Base-by-base conservation (phyloP, 1,139 yeast species). In the Petasospora rhodanensis region DNA sequence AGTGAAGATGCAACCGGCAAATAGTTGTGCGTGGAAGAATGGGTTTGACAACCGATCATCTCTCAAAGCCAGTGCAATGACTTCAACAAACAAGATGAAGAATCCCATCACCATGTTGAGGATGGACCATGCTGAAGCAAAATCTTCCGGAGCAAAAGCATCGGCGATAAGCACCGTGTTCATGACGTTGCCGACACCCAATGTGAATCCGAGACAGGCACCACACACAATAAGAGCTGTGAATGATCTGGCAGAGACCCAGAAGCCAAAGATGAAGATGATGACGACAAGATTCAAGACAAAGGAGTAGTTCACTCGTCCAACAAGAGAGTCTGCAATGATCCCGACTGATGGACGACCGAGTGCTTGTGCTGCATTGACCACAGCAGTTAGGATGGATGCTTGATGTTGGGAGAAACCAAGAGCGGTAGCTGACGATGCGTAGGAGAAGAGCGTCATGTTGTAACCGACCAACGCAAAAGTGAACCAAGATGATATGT, bases 271-370 rank as follows among this genome's bases (percentile, higher is more conserved):
- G 54, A 51, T 47, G 14, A 58, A 46, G 13, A 64, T 40, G 2
- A 47, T 32, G 12, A 49, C 45, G 17, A 49, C 42, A 17, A 40
- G 36, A 19, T 51, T 59, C 28, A 61, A 40, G 4, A 51, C 28
- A 10, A 61, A 46, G 1, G 79, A 64, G 21, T 70, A 59, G 52
- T 78, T 80, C 26, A 67, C 58, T 40, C 86, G 62, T 2, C 93
- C 91, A 26, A 40, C 36, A 29, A 64, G 54, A 20, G 45, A 56
- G 51, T 81, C 91, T 18, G 79, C 78, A 6, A 69, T 24, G 5
- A 62, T 38, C 0, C 93, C 91, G 54, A 79, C 62, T 2, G 58
- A 23, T 1, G 89, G 89, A 45, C 91, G 64, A 0, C 91, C 91
- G 11, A 81, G 43, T 4, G 68, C 58, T 54, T 80, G 87, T 2